phyloP scores from a whole-genome alignment of 495 filamentous ascomycete genomes.

The Podospora australis region DNA sequence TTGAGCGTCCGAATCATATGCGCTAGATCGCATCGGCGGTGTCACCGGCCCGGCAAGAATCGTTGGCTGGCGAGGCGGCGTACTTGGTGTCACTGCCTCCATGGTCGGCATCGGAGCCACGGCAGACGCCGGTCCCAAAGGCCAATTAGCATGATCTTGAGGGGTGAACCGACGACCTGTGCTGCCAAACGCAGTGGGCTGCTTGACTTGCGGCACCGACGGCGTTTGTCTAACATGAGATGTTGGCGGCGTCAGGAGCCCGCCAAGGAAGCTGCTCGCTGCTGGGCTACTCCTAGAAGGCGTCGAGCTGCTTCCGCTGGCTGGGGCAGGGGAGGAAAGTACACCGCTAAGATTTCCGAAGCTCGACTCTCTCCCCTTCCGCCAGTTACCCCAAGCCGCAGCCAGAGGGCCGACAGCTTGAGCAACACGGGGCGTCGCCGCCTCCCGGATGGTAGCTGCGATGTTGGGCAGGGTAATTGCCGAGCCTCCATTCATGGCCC shows the following conservation, averaged over 20 bases:
- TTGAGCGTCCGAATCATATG: conserved; percentile 69
- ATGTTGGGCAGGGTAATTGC: conserved; percentile 48
- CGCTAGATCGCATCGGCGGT: conserved; percentile 58
- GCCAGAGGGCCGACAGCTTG: conserved; percentile 72
- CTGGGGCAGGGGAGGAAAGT: conserved; percentile 36
- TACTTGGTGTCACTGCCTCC: background rate
- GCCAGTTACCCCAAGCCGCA: conserved; percentile 64
- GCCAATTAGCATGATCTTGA: conserved; percentile 42
- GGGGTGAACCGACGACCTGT: conserved; percentile 47
- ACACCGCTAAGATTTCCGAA: conserved; percentile 34
- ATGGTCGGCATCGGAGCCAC: background rate
- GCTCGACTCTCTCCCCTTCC: conserved; percentile 64
- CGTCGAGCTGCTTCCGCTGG: conserved; percentile 42
- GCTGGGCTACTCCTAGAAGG: conserved; percentile 55
- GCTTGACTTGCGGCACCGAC: conserved; percentile 29
- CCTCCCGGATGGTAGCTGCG: conserved; percentile 45
- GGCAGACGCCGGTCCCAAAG: conserved; percentile 28
- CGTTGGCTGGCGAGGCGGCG: background rate
- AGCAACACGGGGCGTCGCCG: conserved; percentile 70
- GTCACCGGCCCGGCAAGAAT: conserved; percentile 46
- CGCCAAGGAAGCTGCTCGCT: conserved; percentile 50
- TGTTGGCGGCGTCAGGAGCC: conserved; percentile 76
- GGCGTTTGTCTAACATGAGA: conserved; percentile 57
- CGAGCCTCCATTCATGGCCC: conserved; percentile 51
- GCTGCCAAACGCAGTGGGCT: conserved; percentile 46